Evolutionary conservation across 2,329 filamentous ascomycete species (phyloP).

Genomic region (Elsinoe fawcettii): DNA sequence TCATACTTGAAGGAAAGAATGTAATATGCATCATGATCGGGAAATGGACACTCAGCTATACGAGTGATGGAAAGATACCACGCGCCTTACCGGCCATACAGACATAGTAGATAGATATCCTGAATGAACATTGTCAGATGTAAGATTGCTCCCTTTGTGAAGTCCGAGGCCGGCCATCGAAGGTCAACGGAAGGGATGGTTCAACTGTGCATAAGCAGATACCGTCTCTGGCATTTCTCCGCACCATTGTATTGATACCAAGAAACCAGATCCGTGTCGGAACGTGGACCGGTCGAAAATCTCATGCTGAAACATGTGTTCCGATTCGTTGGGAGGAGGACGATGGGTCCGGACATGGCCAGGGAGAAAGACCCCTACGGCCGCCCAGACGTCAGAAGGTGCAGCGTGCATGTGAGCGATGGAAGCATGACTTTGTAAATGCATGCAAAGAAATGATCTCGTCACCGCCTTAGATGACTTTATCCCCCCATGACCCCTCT

Average conservation of each 20-base stretch:
- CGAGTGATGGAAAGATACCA: not conserved
- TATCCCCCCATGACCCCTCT: conserved; percentile 5
- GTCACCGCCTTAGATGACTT: conserved; percentile 12
- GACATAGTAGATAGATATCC: not conserved
- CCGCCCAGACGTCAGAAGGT: conserved; percentile 4
- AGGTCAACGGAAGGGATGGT: not conserved
- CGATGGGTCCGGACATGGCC: not conserved
- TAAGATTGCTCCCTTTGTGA: too few species aligned
- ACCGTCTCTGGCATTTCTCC: not conserved
- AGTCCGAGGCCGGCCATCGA: not conserved
- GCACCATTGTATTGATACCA: not conserved
- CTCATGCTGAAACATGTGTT: not conserved
- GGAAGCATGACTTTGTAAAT: not conserved
- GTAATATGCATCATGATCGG: not conserved
- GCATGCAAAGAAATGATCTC: conserved; percentile 1
- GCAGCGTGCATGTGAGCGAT: not conserved
- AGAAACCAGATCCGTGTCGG: not conserved
- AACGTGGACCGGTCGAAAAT: not conserved
- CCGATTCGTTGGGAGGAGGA: not conserved
- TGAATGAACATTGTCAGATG: not conserved
- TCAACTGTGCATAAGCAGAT: not conserved
- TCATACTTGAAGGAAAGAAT: conserved; percentile 5
- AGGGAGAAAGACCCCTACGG: not conserved
- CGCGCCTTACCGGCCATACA: not conserved
- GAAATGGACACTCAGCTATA: not conserved